These are phyloP conservation scores for Arthrinium puccinioides DNA, from an alignment of 2,329 filamentous ascomycete species.

Conservation along the genomic window DNA sequence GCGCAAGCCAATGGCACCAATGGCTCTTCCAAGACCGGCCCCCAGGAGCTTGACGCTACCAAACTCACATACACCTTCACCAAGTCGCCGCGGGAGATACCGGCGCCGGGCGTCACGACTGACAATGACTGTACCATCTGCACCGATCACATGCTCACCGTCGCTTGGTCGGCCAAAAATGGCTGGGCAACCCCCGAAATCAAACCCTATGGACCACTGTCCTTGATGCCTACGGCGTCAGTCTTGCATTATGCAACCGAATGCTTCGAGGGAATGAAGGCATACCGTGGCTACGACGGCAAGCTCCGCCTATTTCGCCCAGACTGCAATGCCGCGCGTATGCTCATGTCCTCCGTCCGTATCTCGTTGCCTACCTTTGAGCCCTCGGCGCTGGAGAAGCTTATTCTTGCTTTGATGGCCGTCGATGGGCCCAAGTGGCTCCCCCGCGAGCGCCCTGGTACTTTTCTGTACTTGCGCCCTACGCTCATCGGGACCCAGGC, in stretches of 20 bases:
- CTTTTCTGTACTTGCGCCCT: slow-evolving; percentile 78
- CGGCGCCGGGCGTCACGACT: slow-evolving; percentile 18
- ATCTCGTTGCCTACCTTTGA: slow-evolving; percentile 61
- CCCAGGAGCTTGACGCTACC: slow-evolving; percentile 55
- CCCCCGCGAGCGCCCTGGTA: slow-evolving; percentile 57
- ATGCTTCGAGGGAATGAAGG: slow-evolving; percentile 67
- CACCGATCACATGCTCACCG: slow-evolving; percentile 84
- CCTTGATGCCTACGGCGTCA: slow-evolving; percentile 61
- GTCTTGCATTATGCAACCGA: slow-evolving; percentile 70
- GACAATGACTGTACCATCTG: slow-evolving; percentile 42
- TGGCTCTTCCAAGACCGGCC: slow-evolving; percentile 34
- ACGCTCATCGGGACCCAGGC: slow-evolving; percentile 79
- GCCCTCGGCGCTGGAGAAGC: slow-evolving; percentile 53
- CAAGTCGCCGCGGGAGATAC: slow-evolving; percentile 17
- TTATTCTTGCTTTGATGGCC: slow-evolving; percentile 59
- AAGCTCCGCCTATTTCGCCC: slow-evolving; percentile 62
- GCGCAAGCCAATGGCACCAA: slow-evolving; percentile 20
- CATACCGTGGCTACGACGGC: slow-evolving; percentile 63
- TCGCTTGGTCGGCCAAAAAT: slow-evolving; percentile 47
- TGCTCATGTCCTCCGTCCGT: slow-evolving; percentile 38
- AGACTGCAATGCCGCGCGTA: slow-evolving; percentile 52
- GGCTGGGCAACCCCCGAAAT: slow-evolving; percentile 63
- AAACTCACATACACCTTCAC: slow-evolving; percentile 45
- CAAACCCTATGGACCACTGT: slow-evolving; percentile 58
- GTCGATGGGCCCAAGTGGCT: slow-evolving; percentile 75